Base-by-base conservation (phyloP, 2,329 filamentous ascomycete species). In the Penicillium sp. region DNA sequence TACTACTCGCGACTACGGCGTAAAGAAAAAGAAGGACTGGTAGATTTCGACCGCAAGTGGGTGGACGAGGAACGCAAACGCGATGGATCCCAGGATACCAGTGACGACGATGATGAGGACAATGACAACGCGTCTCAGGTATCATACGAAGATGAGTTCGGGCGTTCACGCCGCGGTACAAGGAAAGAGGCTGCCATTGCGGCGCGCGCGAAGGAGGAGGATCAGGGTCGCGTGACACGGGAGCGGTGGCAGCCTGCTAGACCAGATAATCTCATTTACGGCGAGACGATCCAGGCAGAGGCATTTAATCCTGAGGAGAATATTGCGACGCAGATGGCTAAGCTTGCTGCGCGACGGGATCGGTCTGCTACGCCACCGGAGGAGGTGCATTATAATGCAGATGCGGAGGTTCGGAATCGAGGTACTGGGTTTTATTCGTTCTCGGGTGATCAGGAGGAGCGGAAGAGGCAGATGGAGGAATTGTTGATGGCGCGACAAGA, bases 31-130 rank as follows among this genome's bases (percentile, higher is more conserved):
- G 73, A 76, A 53, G 75, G 84, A 24, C 83, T 96, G 26, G 89
- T 99, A 3, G 93, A 99, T 77, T 99, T 99, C 74, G 95, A 98
- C 75, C 83, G 89, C 59, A 99, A 98, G 77, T 98, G 95, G 93
- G 91, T 89, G 0, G 90, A 96, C 70, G 78, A 79, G 24, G 79
- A 86, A 53, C 75, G 73, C 3, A 68, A 69, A 1, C 75, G 70
- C 10, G 63, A 68, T 19, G 60, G 61, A n/a, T 55, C 58, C 49
- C 48, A 69, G 21, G 78, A 79, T n/a, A 74, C 68, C 9, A 71
- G 74, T 22, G 74, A 75, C 14, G 74, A 75, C 14, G 72, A 75
- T 1, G 74, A 75, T 1, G 76, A 75, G 1, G 74, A 75, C 1
- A 76, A 77, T 3, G 77, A 78, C 44, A 75, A 79, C 45, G 79